Evolutionary conservation across 257 asterid genomes (phyloP).

Genomic region (Scutellaria minor): DNA sequence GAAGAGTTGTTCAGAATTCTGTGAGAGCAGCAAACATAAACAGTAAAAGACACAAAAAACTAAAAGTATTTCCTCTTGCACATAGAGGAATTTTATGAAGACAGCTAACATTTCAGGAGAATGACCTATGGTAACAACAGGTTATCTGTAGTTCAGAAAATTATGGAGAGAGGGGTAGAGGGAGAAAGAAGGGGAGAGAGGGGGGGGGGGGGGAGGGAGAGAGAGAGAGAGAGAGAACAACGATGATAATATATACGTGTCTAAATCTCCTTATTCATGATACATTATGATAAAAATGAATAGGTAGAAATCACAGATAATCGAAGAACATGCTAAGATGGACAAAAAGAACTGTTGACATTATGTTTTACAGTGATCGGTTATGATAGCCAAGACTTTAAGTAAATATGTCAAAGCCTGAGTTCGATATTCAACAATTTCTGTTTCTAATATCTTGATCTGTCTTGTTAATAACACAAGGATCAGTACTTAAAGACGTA

Average conservation of each 20-base stretch:
- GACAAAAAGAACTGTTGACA: not conserved
- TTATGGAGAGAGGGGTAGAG: too few species aligned
- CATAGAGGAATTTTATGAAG: constrained; percentile 10
- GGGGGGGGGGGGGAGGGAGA: not conserved
- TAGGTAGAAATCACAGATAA: not conserved
- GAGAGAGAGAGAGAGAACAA: not conserved
- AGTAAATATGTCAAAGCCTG: constrained; percentile 1
- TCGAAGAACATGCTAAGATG: not conserved
- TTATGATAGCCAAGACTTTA: constrained; percentile 5
- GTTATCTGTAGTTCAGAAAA: not conserved
- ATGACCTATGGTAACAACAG: not conserved
- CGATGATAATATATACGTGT: constrained; percentile 8
- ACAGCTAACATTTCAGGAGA: not conserved
- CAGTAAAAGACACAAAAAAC: not conserved
- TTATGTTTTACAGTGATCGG: constrained; percentile 22
- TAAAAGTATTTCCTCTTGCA: not conserved
- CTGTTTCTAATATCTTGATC: constrained; percentile 20
- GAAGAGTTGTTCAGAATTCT: constrained; percentile 29
- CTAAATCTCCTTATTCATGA: not conserved
- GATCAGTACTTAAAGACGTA: not conserved
- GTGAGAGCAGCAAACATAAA: constrained; percentile 14
- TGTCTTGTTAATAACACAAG: constrained; percentile 18
- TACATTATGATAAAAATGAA: not conserved
- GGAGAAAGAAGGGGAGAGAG: too few species aligned
- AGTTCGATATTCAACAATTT: constrained; percentile 3